Evolutionary conservation across 1,284 basidiomycete species (phyloP).

Genomic region (Vanrija humicola): DNA sequence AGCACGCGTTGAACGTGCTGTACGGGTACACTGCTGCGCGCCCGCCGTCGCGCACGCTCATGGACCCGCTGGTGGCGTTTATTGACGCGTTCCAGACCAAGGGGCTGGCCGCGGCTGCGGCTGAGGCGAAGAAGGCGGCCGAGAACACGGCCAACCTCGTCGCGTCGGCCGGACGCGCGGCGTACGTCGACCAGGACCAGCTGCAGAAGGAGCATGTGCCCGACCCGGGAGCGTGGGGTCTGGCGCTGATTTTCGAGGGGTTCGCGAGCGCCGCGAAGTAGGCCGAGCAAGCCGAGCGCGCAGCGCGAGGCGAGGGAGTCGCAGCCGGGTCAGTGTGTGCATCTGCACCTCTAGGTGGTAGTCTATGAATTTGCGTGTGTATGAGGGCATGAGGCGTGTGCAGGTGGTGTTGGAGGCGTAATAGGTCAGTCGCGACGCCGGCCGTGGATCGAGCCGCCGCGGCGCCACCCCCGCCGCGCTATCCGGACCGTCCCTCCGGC

Average conservation of each 20-base stretch:
- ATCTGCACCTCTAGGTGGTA: too few species aligned
- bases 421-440: too few species aligned
- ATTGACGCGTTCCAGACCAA: constrained; percentile 55
- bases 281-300: neutral
- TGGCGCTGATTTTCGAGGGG: constrained; percentile 69
- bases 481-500: too few species aligned
- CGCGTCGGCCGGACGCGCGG: constrained; percentile 84
- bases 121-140: constrained; percentile 64
- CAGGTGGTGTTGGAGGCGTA: too few species aligned
- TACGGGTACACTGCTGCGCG: constrained; percentile 86
- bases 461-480: too few species aligned
- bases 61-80: constrained; percentile 88
- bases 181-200: constrained; percentile 73
- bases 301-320: too few species aligned
- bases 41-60: constrained; percentile 80
- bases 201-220: constrained; percentile 67
- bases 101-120: constrained; percentile 57
- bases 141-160: constrained; percentile 66
- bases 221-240: constrained; percentile 87
- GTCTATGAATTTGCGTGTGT: too few species aligned
- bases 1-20: constrained; percentile 63
- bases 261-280: constrained; percentile 21
- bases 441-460: too few species aligned
- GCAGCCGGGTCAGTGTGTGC: too few species aligned
- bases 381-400: too few species aligned